Percentiles rank a stretch among this genome's conserved stretches.
phyloP scores from a whole-genome alignment of 345 rosid genomes.

The Combretum micranthum region DNA sequence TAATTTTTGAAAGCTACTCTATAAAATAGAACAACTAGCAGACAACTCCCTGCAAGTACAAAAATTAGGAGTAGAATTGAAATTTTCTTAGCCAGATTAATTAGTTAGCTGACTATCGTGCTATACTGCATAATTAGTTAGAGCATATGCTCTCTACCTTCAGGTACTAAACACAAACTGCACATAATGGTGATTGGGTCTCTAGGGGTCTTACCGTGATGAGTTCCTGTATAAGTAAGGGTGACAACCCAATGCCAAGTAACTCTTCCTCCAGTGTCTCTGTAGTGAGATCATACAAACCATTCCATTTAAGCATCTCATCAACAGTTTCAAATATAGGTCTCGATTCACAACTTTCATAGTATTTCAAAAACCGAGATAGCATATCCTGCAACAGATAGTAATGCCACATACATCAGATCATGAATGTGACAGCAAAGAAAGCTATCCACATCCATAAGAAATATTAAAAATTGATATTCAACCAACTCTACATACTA shows the following conservation, averaged over 20 bases:
- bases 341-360: constrained; percentile 49
- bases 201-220: constrained; percentile 50
- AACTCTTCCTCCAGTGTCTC: constrained; percentile 51
- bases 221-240: constrained; percentile 57
- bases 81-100: no score
- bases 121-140: no score
- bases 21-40: no score
- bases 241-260: constrained; percentile 36
- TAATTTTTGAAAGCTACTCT: no score
- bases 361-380: constrained; percentile 67
- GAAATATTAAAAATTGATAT: no score
- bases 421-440: no score
- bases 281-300: constrained; percentile 64
- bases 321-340: constrained; percentile 76
- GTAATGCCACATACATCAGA: neutral
- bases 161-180: no score
- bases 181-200: neutral
- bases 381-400: constrained; percentile 44
- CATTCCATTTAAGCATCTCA: constrained; percentile 87
- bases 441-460: no score
- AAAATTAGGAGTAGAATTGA: no score
- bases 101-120: no score
- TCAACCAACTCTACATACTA: neutral
- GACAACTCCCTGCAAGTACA: no score
- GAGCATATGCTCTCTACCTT: no score